Percentiles rank a stretch among this genome's conserved stretches.
Evolutionary conservation across 176 grass and related monocot genomes (phyloP).

Genomic region (Lolium multiflorum): DNA sequence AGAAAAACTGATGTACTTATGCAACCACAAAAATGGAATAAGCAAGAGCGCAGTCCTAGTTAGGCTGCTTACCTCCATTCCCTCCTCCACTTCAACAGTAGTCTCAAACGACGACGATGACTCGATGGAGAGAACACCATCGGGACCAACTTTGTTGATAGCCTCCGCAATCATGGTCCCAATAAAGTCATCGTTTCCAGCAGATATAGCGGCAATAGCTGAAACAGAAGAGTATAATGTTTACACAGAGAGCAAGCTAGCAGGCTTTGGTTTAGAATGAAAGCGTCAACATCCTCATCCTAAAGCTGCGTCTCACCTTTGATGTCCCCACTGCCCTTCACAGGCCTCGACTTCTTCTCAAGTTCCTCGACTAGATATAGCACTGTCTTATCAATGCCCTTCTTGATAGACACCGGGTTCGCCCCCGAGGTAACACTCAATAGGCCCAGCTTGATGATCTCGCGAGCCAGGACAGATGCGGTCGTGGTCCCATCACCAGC

Average conservation of each 20-base stretch:
- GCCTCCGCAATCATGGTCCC: constrained; percentile 91
- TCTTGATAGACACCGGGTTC: constrained; percentile 91
- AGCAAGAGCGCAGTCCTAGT: neutral
- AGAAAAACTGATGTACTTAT: neutral
- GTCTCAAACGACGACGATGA: constrained; percentile 95
- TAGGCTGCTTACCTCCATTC: constrained; percentile 74
- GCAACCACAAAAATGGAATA: constrained; percentile 18
- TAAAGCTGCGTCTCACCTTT: constrained; percentile 52
- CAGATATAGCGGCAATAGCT: constrained; percentile 84
- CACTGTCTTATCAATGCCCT: constrained; percentile 92
- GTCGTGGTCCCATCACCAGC: constrained; percentile 93
- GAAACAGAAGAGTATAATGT: constrained; percentile 25
- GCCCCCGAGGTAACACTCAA: constrained; percentile 87
- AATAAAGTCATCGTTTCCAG: constrained; percentile 89
- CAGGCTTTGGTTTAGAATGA: neutral
- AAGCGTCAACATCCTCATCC: neutral
- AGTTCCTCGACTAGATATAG: constrained; percentile 73
- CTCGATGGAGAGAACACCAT: constrained; percentile 91
- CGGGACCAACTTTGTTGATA: constrained; percentile 91
- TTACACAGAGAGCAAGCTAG: neutral
- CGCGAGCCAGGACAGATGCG: constrained; percentile 84
- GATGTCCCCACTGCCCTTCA: constrained; percentile 83
- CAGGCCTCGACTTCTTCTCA: constrained; percentile 79
- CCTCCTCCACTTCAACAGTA: constrained; percentile 94
- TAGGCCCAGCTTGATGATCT: constrained; percentile 87